Evolutionary conservation across 75 land plant species (phyloP).

Genomic region (Selaginella tamariscina): DNA sequence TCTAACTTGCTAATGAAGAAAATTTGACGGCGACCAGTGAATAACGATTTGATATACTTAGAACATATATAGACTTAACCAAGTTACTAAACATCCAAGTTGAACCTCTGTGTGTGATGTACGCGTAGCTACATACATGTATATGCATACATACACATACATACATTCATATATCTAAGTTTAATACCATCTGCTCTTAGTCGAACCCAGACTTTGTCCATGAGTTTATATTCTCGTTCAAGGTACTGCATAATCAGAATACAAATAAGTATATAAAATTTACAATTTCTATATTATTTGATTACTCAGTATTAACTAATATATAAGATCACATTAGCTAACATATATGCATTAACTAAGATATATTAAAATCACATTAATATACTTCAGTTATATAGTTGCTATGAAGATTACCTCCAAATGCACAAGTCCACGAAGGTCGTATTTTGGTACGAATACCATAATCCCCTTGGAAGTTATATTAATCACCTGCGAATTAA

Average conservation of each 20-base stretch:
- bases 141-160: no score
- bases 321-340: neutral
- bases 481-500: slow-evolving; percentile 13
- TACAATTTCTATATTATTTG: neutral
- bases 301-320: neutral
- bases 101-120: neutral
- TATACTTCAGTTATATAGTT: neutral
- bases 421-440: slow-evolving; percentile 21
- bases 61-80: slow-evolving; percentile 4
- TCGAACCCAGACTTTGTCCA: slow-evolving; percentile 15
- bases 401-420: slow-evolving; percentile 6
- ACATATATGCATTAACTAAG: neutral
- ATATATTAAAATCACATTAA: neutral
- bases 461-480: slow-evolving; percentile 14
- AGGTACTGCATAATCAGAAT: neutral
- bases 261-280: slow-evolving; percentile 1
- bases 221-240: slow-evolving; percentile 13
- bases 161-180: no score
- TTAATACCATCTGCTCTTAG: slow-evolving; percentile 18
- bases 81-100: neutral
- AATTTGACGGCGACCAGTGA: neutral
- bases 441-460: slow-evolving; percentile 24
- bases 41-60: no score
- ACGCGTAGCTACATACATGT: neutral
- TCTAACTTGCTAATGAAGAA: neutral